Evolutionary conservation across 345 rosid genomes (phyloP).

Genomic region (Gossypium ekmanianum): DNA sequence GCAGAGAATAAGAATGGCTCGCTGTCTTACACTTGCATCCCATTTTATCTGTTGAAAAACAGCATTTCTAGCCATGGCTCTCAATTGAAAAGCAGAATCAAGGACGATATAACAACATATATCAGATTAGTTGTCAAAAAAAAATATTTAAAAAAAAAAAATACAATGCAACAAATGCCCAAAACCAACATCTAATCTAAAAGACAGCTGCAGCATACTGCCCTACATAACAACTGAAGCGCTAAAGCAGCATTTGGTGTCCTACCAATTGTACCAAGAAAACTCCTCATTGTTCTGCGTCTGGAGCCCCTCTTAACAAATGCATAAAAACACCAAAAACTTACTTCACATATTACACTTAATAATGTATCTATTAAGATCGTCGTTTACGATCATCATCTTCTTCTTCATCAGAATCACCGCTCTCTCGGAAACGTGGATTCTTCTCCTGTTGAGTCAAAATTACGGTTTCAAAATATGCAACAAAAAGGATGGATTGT

Average conservation of each 20-base stretch:
- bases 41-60: background rate
- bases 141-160: background rate
- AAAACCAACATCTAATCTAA: background rate
- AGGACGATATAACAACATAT: background rate
- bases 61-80: background rate
- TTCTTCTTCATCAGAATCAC: constrained; percentile 91
- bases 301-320: background rate
- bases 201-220: background rate
- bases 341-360: background rate
- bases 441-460: constrained; percentile 72
- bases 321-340: background rate
- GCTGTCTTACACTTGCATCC: too few species aligned
- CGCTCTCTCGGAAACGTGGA: constrained; percentile 96
- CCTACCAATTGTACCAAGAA: background rate
- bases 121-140: background rate
- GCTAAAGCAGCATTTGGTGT: background rate
- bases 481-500: background rate
- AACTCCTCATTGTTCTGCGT: background rate
- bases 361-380: constrained; percentile 24
- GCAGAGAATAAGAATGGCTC: too few species aligned
- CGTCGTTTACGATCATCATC: constrained; percentile 65
- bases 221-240: background rate
- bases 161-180: background rate
- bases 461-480: background rate
- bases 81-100: background rate